Conservation (phyloP, 2,329 filamentous ascomycete genomes). For the Lecanicillium sp. region DNA sequence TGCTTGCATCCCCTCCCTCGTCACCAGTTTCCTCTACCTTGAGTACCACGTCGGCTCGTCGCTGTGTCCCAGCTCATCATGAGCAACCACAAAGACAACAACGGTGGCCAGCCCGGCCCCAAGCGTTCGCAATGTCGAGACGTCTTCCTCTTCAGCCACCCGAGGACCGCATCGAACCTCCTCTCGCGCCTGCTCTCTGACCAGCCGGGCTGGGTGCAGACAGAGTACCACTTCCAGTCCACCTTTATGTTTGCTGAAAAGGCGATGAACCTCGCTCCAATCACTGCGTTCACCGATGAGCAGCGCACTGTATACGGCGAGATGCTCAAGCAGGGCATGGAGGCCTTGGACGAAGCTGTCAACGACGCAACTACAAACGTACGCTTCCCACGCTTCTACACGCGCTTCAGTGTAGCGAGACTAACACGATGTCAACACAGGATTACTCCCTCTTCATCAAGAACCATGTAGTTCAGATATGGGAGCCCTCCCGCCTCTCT, state of each 20-base stretch:
- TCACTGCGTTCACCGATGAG: not conserved
- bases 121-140: constrained; percentile 4
- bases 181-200: constrained; percentile 8
- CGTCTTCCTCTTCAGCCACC: constrained; percentile 8
- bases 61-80: too few relatives aligned
- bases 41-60: too few relatives aligned
- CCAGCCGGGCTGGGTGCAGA: constrained; percentile 6
- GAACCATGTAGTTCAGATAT: constrained; percentile 6
- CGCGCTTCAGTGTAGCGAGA: not conserved
- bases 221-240: constrained; percentile 5
- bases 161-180: constrained; percentile 8
- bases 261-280: not conserved
- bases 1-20: too few relatives aligned
- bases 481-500: constrained; percentile 1
- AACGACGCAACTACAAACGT: constrained; percentile 1
- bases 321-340: constrained; percentile 3
- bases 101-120: too few relatives aligned
- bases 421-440: not conserved
- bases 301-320: not conserved
- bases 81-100: too few relatives aligned
- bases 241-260: constrained; percentile 2
- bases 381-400: not conserved
- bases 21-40: too few relatives aligned
- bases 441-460: constrained; percentile 7
- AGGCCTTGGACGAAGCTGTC: not conserved